Evolutionary conservation across 495 filamentous ascomycete species (phyloP).

Genomic region (Filosporella fistucella): DNA sequence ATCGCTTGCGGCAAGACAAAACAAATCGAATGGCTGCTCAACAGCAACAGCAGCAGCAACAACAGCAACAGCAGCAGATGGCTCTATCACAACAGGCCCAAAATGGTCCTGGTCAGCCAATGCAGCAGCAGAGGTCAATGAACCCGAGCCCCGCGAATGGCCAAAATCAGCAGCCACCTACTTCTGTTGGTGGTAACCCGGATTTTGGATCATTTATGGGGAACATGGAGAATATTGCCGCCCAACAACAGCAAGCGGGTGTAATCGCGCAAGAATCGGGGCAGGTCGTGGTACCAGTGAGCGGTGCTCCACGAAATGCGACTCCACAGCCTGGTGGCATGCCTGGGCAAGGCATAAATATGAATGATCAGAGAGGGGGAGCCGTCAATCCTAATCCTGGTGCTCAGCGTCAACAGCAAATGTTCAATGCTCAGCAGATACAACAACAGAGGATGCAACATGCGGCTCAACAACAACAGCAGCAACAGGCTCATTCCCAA

Average conservation of each 20-base stretch:
- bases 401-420: constrained; percentile 31
- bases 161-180: constrained; percentile 30
- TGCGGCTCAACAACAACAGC: constrained; percentile 14
- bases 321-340: constrained; percentile 36
- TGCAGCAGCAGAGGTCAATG: constrained; percentile 28
- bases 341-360: constrained; percentile 25
- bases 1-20: constrained; percentile 19
- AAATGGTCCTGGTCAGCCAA: constrained; percentile 20
- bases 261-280: constrained; percentile 40
- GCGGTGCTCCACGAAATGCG: constrained; percentile 17
- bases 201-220: constrained; percentile 30
- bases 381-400: constrained; percentile 21
- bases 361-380: constrained; percentile 30
- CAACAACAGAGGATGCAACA: constrained; percentile 36
- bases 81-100: constrained; percentile 6
- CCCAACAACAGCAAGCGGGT: constrained; percentile 33
- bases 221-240: constrained; percentile 44
- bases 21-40: constrained; percentile 13
- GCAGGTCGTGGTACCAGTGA: constrained; percentile 45
- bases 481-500: constrained; percentile 19
- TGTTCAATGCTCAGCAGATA: constrained; percentile 32
- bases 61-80: constrained; percentile 7
- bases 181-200: constrained; percentile 27
- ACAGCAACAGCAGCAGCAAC: constrained; percentile 11
- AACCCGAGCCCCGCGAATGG: constrained; percentile 26